Conservation (phyloP, 768 basidiomycete species). For the Kwoniella shandongensis region DNA sequence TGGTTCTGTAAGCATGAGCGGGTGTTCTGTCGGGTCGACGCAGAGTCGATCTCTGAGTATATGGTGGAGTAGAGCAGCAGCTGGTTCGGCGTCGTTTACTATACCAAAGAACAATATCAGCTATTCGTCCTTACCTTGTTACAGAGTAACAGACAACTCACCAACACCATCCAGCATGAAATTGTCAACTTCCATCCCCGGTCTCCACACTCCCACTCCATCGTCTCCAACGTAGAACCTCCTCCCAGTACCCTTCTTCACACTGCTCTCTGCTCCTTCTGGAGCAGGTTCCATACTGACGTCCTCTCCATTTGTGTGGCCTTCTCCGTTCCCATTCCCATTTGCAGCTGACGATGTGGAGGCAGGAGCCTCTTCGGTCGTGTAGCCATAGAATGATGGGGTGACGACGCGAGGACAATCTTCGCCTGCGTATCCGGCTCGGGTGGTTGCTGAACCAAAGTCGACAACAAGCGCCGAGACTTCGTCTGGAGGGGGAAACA, state of each 20-base stretch:
- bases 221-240: constrained; percentile 79
- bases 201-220: constrained; percentile 85
- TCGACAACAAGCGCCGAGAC: constrained; percentile 96
- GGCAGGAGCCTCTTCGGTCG: constrained; percentile 37
- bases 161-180: constrained; percentile 82
- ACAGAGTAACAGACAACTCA: constrained; percentile 52
- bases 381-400: constrained; percentile 83
- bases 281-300: constrained; percentile 50
- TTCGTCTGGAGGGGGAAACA: constrained; percentile 67
- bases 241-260: constrained; percentile 13
- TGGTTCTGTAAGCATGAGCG: constrained; percentile 88
- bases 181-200: constrained; percentile 81
- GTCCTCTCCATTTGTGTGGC: constrained; percentile 48
- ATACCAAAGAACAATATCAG: no score
- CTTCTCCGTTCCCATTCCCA: constrained; percentile 40
- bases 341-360: constrained; percentile 4
- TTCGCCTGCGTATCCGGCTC: constrained; percentile 96
- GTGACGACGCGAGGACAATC: constrained; percentile 91
- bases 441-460: constrained; percentile 82
- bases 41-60: constrained; percentile 67
- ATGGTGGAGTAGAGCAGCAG: constrained; percentile 50
- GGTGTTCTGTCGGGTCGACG: constrained; percentile 77
- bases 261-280: constrained; percentile 12
- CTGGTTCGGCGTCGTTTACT: constrained; percentile 52
- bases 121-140: neutral